Conservation (phyloP, 2,329 filamentous ascomycete species). For the Ustilaginoidea virens region DNA sequence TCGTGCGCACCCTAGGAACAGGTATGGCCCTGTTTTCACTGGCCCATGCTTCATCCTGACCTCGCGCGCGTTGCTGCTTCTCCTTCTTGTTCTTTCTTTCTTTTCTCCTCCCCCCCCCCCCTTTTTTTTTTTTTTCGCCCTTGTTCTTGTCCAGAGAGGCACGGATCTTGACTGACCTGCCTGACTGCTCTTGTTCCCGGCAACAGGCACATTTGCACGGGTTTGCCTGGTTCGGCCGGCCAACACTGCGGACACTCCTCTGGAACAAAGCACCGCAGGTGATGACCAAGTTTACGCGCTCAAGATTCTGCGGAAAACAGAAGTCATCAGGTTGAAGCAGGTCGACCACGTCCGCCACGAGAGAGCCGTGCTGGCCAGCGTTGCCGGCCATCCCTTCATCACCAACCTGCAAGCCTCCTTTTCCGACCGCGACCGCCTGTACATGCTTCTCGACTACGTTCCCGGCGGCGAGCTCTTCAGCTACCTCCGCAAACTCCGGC, state of each 20-base stretch:
- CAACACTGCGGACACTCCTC: constrained; percentile 22
- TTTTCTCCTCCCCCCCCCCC: no score
- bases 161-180: no score
- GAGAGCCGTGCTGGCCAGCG: constrained; percentile 60
- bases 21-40: no score
- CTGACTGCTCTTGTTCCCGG: no score
- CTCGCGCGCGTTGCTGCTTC: no score
- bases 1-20: constrained; percentile 63
- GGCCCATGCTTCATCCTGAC: no score
- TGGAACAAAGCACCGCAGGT: constrained; percentile 14
- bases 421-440: constrained; percentile 62
- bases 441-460: constrained; percentile 73
- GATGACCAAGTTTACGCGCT: constrained; percentile 52
- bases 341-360: constrained; percentile 79
- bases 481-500: constrained; percentile 60
- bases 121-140: constrained; percentile 5
- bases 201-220: constrained; percentile 70
- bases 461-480: constrained; percentile 76
- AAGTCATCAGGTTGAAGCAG: constrained; percentile 71
- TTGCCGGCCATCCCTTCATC: constrained; percentile 72
- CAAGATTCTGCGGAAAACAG: constrained; percentile 60
- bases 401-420: constrained; percentile 66
- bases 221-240: constrained; percentile 63
- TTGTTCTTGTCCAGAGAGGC: no score
- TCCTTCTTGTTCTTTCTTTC: no score